phyloP scores from a whole-genome alignment of 2,329 filamentous ascomycete genomes.

The Lachnellula hyalina region DNA sequence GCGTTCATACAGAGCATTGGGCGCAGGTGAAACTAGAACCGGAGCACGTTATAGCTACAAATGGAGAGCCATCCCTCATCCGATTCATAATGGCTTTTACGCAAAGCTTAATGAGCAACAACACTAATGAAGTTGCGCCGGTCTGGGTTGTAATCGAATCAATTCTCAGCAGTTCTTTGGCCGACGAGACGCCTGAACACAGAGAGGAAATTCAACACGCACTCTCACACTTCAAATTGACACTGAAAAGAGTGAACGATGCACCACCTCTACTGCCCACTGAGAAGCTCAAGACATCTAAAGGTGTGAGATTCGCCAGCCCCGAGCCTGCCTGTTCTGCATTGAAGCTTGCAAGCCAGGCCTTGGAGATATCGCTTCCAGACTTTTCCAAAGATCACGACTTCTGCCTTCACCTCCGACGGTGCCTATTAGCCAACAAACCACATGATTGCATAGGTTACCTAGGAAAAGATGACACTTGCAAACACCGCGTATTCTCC shows the following conservation, averaged over 20 bases:
- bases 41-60: background rate
- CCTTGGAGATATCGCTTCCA: background rate
- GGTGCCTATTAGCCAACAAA: background rate
- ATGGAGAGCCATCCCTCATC: background rate
- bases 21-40: background rate
- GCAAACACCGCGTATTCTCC: constrained; percentile 11
- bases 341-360: background rate
- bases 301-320: background rate
- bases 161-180: background rate
- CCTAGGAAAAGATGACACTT: constrained; percentile 4
- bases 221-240: background rate
- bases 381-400: constrained; percentile 11
- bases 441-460: constrained; percentile 8
- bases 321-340: background rate
- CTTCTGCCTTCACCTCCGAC: constrained; percentile 10
- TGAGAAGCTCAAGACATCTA: background rate
- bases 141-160: constrained; percentile 1
- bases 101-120: background rate
- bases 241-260: background rate
- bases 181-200: background rate
- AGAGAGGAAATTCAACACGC: background rate
- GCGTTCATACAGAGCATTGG: background rate
- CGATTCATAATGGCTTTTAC: constrained; percentile 3
- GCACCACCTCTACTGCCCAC: background rate
- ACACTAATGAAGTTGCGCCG: background rate